Evolutionary conservation across 768 basidiomycete genomes (phyloP).

Genomic region (Lactarius pseudohatsudake): DNA sequence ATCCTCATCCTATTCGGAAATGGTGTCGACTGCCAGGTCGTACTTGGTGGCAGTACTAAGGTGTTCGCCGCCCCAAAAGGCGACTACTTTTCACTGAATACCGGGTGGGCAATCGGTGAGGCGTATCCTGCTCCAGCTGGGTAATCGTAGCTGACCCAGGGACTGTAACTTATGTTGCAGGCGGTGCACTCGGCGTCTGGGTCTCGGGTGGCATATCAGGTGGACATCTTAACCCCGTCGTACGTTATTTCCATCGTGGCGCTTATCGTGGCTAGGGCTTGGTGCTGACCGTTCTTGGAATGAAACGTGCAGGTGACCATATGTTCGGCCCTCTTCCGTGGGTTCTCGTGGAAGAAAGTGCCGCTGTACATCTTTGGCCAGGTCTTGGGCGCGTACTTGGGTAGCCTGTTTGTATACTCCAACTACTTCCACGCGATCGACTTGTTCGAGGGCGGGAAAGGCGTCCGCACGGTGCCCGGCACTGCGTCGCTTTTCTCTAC

Average conservation of each 20-base stretch:
- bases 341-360: slow-evolving; percentile 79
- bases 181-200: slow-evolving; percentile 67
- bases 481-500: slow-evolving; percentile 61
- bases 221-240: slow-evolving; percentile 51
- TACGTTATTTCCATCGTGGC: background rate
- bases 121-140: too few species aligned
- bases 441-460: slow-evolving; percentile 54
- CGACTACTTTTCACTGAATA: slow-evolving; percentile 26
- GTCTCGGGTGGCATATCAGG: slow-evolving; percentile 66
- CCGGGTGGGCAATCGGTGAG: slow-evolving; percentile 28
- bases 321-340: slow-evolving; percentile 62
- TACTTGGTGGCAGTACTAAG: slow-evolving; percentile 12
- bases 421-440: slow-evolving; percentile 69
- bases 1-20: slow-evolving; percentile 23
- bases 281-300: background rate
- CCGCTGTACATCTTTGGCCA: slow-evolving; percentile 66
- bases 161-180: slow-evolving; percentile 33
- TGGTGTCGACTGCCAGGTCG: slow-evolving; percentile 24
- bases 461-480: slow-evolving; percentile 51
- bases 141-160: background rate
- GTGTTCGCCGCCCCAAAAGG: slow-evolving; percentile 28
- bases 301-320: slow-evolving; percentile 56
- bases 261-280: background rate
- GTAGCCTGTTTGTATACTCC: slow-evolving; percentile 57
- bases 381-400: slow-evolving; percentile 57